Evolutionary conservation across 2,329 filamentous ascomycete genomes (phyloP), one percentile per base, ranked within the genome.

Genomic region (Purpureocillium lavendulum): DNA sequence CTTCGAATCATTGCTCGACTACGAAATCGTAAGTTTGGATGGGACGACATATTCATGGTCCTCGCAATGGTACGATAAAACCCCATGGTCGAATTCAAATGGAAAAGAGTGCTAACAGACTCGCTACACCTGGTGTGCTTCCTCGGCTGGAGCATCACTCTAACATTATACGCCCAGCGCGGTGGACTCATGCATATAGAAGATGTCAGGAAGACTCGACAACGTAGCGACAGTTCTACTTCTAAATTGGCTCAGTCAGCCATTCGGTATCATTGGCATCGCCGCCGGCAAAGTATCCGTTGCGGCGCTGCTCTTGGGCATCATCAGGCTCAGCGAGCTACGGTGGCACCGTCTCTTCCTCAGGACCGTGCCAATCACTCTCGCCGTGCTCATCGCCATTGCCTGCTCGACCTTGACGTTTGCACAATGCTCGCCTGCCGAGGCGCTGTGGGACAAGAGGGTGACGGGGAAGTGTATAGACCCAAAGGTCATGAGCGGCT

Each of bases 241-340:
- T 11, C 40, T 50, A 7, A 50, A 45, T 35, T 51, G 46, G 47
- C 39, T 42, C 16, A 46, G 46, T 42, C 47, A 46, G 36, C 38
- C 45, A 4, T 44, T 50, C 35, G 42, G 44, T 18, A 47, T 51
- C 28, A 32, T 50, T 14, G 47, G 49, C 15, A 45, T 49, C n/a
- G 46, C 47, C 7, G 41, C 43, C 8, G 48, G 48, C 29, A 50
- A 46, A 32, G 42, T 50, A 14, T 50, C 48, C 4, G 42, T 50
- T 10, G 38, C 49, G 21, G 46, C 46, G 24, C 41, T 51, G 28
- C 40, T 51, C 3, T 42, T 51, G 6, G 36, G 31, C 9, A 51
- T 51, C 30, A 48, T 51, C 33, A 34, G 34, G 2, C 17, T 45
- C 8, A 44, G 45, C 2, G 45, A 45, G n/a, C 36, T 51, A 33